Percentiles rank a stretch among this genome's conserved stretches.
Evolutionary conservation across 352 stramenopile species (phyloP).

Genomic region (Phytophthora brassicae): DNA sequence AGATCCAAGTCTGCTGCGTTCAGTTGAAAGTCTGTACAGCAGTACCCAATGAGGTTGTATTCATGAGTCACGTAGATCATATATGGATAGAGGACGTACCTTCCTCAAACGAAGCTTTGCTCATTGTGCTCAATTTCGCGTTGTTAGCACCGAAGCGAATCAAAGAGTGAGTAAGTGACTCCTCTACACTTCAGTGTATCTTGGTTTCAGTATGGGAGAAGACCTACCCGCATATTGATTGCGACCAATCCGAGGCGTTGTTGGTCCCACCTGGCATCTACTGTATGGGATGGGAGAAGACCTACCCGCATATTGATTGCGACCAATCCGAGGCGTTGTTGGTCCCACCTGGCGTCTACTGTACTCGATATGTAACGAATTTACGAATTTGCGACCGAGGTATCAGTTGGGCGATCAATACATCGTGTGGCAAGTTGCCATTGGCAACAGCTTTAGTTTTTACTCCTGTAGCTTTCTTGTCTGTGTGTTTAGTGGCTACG

Average conservation of each 20-base stretch:
- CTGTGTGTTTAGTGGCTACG: no score
- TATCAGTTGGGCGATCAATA: no score
- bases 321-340: slow-evolving; percentile 3
- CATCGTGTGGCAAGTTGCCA: no score
- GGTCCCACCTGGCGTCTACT: slow-evolving; percentile 11
- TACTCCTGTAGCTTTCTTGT: no score
- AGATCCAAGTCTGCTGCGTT: slow-evolving; percentile 25
- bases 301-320: slow-evolving; percentile 7
- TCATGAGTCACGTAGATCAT: not conserved
- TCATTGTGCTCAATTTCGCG: slow-evolving; percentile 15
- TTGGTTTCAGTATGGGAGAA: slow-evolving; percentile 9
- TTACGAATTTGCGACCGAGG: no score
- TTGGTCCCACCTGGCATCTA: slow-evolving; percentile 7
- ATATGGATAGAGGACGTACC: not conserved
- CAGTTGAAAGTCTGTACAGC: slow-evolving; percentile 19
- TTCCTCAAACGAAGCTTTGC: slow-evolving; percentile 15
- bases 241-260: slow-evolving; percentile 7
- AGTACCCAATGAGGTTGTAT: not conserved
- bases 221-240: slow-evolving; percentile 5
- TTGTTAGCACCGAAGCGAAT: slow-evolving; percentile 13
- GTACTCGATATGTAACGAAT: no score
- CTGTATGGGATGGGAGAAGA: no score
- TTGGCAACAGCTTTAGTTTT: no score
- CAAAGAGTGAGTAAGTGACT: slow-evolving; percentile 7
- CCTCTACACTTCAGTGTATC: not conserved